Evolutionary conservation across 192 early-diverging fungal species (phyloP).

Genomic region (Coemansia sp.): DNA sequence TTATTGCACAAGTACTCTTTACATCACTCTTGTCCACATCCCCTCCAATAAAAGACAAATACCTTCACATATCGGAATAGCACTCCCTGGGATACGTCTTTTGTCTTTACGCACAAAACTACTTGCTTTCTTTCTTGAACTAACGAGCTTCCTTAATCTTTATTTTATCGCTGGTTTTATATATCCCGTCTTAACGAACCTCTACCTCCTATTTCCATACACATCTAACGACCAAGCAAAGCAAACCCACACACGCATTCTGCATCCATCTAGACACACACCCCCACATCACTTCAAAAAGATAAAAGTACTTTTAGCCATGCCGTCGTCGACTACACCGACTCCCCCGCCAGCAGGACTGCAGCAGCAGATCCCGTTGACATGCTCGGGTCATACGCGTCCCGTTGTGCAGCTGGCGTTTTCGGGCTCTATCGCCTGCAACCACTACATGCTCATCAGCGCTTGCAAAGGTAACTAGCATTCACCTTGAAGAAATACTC

Average conservation of each 20-base stretch:
- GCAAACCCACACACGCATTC: background rate
- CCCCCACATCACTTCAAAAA: background rate
- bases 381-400: conserved; percentile 87
- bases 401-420: conserved; percentile 89
- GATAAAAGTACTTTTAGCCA: conserved; percentile 4
- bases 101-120: too few species aligned
- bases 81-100: background rate
- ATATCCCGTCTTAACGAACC: background rate
- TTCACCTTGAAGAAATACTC: too few species aligned
- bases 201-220: background rate
- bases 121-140: too few species aligned
- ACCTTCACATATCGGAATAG: too few species aligned
- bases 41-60: background rate
- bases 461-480: conserved; percentile 86
- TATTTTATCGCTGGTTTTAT: background rate
- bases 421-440: conserved; percentile 69
- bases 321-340: conserved; percentile 34
- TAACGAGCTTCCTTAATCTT: background rate
- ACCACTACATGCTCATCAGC: conserved; percentile 76
- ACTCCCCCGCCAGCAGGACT: conserved; percentile 15
- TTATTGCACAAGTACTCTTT: conserved; percentile 15
- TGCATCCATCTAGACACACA: background rate
- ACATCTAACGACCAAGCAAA: background rate
- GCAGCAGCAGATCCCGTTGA: conserved; percentile 71
- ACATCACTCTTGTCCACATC: conserved; percentile 3